These are phyloP conservation scores for Solanum tarijense DNA, from an alignment of 257 asterid species.

Conservation along the genomic window DNA sequence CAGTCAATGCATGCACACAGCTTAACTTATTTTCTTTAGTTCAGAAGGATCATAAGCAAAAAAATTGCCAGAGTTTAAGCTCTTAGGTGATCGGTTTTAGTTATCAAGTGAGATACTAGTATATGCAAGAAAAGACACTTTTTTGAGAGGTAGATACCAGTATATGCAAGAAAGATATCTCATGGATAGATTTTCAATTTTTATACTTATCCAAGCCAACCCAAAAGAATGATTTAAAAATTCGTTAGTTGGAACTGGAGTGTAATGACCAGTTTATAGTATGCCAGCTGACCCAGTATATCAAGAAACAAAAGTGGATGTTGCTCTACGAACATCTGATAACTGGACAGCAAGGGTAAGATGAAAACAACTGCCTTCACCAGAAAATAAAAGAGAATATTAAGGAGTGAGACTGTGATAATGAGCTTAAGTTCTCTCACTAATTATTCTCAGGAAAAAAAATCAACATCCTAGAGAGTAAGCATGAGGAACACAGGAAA, in stretches of 20 bases:
- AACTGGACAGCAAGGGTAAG: background rate
- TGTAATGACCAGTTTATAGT: background rate
- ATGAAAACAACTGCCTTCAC: background rate
- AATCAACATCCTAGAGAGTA: background rate
- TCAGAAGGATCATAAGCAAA: background rate
- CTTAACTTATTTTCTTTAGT: background rate
- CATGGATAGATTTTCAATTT: background rate
- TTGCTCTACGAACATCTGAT: background rate
- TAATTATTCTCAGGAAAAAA: background rate
- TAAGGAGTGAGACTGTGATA: background rate
- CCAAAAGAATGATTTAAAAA: background rate
- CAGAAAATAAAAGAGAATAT: background rate
- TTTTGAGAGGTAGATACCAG: background rate
- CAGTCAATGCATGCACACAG: background rate
- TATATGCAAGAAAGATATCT: background rate
- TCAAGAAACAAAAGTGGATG: background rate
- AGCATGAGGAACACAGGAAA: background rate
- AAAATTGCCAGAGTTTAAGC: background rate
- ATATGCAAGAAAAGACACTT: background rate
- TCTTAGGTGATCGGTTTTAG: background rate
- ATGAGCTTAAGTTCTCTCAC: background rate
- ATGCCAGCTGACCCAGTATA: background rate
- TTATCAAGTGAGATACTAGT: background rate
- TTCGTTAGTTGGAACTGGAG: background rate
- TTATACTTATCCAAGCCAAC: background rate